These are phyloP conservation scores for Clitoria ternatea DNA, from an alignment of 306 rosid species.

Conservation along the genomic window DNA sequence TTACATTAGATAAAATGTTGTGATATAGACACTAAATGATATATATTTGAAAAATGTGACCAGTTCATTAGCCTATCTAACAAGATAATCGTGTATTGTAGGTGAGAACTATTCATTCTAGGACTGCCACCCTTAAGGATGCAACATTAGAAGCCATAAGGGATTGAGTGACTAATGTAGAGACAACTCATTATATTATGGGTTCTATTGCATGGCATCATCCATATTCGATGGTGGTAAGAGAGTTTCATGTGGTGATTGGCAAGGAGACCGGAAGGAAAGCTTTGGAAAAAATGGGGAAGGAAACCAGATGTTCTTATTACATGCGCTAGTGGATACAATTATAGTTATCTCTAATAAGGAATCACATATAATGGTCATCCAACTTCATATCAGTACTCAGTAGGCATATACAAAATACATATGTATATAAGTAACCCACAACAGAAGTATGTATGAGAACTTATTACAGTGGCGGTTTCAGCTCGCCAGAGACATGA, in stretches of 20 bases:
- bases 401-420: no score
- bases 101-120: constrained; percentile 90
- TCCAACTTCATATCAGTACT: no score
- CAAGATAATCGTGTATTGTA: constrained; percentile 20
- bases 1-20: constrained; percentile 1
- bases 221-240: constrained; percentile 98
- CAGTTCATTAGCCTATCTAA: constrained; percentile 10
- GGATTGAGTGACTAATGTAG: constrained; percentile 98
- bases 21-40: neutral
- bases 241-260: constrained; percentile 90
- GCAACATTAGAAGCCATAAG: constrained; percentile 98
- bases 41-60: neutral
- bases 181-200: constrained; percentile 95
- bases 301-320: constrained; percentile 87
- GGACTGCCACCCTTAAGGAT: constrained; percentile 96
- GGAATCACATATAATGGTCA: no score
- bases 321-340: constrained; percentile 92
- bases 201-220: constrained; percentile 99
- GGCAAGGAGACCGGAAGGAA: constrained; percentile 93
- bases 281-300: constrained; percentile 95
- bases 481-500: no score
- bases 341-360: no score
- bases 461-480: no score
- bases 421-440: no score
- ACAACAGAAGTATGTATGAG: no score